These are phyloP conservation scores for Lecanoromycetidae sp. DNA, from an alignment of 2,329 filamentous ascomycete genomes.

Conservation along the genomic window DNA sequence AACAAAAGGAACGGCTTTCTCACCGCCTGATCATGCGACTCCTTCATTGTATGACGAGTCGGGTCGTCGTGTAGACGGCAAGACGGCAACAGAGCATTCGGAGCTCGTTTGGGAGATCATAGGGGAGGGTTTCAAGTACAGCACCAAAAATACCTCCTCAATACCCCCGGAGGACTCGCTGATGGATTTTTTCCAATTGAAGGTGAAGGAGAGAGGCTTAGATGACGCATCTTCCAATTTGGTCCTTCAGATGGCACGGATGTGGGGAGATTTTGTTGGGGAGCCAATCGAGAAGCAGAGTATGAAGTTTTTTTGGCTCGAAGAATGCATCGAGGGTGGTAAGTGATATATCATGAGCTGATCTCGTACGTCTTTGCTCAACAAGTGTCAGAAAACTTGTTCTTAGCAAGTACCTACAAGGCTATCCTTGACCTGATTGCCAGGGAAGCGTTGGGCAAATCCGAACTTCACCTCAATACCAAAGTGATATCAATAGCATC, in stretches of 20 bases:
- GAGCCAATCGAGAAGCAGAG: conserved; percentile 48
- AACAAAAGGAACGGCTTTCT: conserved; percentile 36
- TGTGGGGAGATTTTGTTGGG: conserved; percentile 55
- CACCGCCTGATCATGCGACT: conserved; percentile 41
- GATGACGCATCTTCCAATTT: conserved; percentile 33
- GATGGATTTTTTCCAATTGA: conserved; percentile 44
- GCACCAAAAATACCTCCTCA: conserved; percentile 38
- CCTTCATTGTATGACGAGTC: conserved; percentile 39
- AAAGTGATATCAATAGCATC: conserved; percentile 30
- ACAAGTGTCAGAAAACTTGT: conserved; percentile 29
- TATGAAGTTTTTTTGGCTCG: conserved; percentile 52
- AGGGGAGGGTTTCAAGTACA: conserved; percentile 47
- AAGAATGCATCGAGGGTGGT: conserved; percentile 53
- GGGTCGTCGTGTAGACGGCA: conserved; percentile 32
- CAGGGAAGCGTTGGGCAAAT: background rate
- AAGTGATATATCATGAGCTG: conserved; percentile 38
- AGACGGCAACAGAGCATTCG: conserved; percentile 25
- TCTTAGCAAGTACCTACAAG: conserved; percentile 27
- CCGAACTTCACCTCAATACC: conserved; percentile 14
- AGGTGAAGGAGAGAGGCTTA: conserved; percentile 31
- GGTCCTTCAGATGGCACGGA: conserved; percentile 43
- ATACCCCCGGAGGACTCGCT: conserved; percentile 44
- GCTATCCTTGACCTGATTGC: conserved; percentile 11
- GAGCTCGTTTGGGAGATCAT: conserved; percentile 47
- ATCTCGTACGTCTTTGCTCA: conserved; percentile 41